Evolutionary conservation across 1,139 yeast genomes (phyloP).

Genomic region (Hemisphaericaspora subhashii): DNA sequence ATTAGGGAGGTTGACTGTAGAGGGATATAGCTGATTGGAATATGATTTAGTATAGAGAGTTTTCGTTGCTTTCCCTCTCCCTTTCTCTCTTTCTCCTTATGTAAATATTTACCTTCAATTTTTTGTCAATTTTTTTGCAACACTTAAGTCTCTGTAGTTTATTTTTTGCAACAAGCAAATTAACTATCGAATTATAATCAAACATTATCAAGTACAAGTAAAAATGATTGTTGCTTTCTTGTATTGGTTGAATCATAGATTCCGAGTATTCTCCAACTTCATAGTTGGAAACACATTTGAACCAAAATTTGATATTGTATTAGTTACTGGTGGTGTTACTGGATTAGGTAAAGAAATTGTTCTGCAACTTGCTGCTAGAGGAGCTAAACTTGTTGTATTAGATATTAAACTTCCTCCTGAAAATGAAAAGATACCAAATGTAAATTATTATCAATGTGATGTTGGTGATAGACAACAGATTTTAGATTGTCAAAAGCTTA

Average conservation of each 20-base stretch:
- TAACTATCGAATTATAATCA: background rate
- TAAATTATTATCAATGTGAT: conserved; percentile 64
- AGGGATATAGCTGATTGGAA: no score
- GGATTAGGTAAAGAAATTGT: conserved; percentile 78
- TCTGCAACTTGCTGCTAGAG: conserved; percentile 35
- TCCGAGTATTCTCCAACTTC: conserved; percentile 32
- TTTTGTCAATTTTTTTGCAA: no score
- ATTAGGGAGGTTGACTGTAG: no score
- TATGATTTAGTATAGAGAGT: no score
- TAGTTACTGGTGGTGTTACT: conserved; percentile 80
- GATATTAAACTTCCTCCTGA: conserved; percentile 52
- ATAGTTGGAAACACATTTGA: conserved; percentile 54
- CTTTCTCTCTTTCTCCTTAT: no score
- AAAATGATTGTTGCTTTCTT: conserved; percentile 8
- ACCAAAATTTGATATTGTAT: conserved; percentile 52
- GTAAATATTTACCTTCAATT: no score
- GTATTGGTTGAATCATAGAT: conserved; percentile 26
- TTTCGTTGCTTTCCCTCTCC: no score
- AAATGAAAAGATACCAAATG: conserved; percentile 36
- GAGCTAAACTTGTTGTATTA: conserved; percentile 57
- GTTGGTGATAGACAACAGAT: conserved; percentile 55
- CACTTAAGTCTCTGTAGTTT: no score
- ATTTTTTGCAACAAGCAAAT: background rate
- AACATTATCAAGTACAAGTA: background rate
- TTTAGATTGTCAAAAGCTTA: conserved; percentile 29